Percentiles rank a stretch among this genome's conserved stretches.
Conservation (phyloP, 768 basidiomycete genomes). For the Mycena vitilis region DNA sequence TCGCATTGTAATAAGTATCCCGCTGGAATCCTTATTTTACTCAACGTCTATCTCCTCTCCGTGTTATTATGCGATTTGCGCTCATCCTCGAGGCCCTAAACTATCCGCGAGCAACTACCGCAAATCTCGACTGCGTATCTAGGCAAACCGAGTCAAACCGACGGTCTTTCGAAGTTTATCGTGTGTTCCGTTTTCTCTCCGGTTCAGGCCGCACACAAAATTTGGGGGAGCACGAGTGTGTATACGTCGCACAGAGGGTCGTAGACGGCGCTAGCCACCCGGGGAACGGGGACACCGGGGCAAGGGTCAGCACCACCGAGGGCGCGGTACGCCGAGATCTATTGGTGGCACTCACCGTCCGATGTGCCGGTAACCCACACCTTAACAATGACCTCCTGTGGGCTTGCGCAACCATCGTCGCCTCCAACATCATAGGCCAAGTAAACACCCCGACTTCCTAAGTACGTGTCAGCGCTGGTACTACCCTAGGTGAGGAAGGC, state of each 20-base stretch:
- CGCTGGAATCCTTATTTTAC: conserved; percentile 33
- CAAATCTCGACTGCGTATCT: too few species aligned
- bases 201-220: conserved; percentile 33
- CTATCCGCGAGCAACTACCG: background rate
- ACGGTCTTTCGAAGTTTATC: too few species aligned
- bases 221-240: conserved; percentile 42
- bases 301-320: conserved; percentile 25
- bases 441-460: conserved; percentile 46
- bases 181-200: conserved; percentile 14
- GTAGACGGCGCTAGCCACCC: conserved; percentile 16
- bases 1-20: conserved; percentile 36
- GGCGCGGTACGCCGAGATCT: conserved; percentile 39
- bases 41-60: conserved; percentile 8
- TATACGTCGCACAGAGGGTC: conserved; percentile 39
- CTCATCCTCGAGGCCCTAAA: conserved; percentile 6
- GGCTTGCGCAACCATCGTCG: conserved; percentile 39
- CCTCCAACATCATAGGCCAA: conserved; percentile 44
- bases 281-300: conserved; percentile 35
- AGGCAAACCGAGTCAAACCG: conserved; percentile 28
- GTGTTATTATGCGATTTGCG: conserved; percentile 13
- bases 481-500: too few species aligned
- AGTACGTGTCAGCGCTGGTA: background rate
- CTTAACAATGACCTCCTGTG: conserved; percentile 43
- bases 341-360: conserved; percentile 44
- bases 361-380: conserved; percentile 37